phyloP scores from a whole-genome alignment of 768 basidiomycete genomes.

The Tulasnella sp. region DNA sequence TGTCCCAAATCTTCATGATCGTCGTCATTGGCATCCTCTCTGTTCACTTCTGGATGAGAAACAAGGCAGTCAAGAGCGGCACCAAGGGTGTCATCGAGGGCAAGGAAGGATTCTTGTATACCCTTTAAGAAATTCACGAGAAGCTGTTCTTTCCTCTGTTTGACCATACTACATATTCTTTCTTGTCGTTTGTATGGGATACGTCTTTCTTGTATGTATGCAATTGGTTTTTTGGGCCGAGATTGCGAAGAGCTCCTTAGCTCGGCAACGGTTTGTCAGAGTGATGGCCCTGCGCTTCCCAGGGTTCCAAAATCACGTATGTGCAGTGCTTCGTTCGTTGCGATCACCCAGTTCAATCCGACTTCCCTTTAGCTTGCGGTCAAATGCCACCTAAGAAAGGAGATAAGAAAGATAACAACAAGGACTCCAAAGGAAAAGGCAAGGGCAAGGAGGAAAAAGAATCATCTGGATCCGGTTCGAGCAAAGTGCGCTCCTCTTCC shows the following conservation, averaged over 20 bases:
- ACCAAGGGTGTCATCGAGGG: conserved; percentile 19
- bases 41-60: not conserved
- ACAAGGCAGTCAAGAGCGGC: conserved; percentile 15
- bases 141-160: not conserved
- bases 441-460: conserved; percentile 31
- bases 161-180: not conserved
- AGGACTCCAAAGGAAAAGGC: conserved; percentile 32
- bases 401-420: conserved; percentile 42
- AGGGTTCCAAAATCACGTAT: not conserved
- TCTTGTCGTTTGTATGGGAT: not conserved
- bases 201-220: not conserved
- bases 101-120: conserved; percentile 25
- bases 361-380: not conserved
- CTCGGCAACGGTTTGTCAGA: too few species aligned
- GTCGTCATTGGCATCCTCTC: not conserved
- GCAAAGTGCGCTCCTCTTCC: not conserved
- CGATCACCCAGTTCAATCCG: not conserved
- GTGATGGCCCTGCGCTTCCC: not conserved
- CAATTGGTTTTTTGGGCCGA: not conserved
- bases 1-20: not conserved
- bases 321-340: too few species aligned
- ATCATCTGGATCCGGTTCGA: conserved; percentile 31
- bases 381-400: conserved; percentile 41
- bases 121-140: not conserved
- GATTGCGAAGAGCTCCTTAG: too few species aligned